Base-by-base conservation (phyloP, 257 asterid species). In the Nicotiana benthamiana region DNA sequence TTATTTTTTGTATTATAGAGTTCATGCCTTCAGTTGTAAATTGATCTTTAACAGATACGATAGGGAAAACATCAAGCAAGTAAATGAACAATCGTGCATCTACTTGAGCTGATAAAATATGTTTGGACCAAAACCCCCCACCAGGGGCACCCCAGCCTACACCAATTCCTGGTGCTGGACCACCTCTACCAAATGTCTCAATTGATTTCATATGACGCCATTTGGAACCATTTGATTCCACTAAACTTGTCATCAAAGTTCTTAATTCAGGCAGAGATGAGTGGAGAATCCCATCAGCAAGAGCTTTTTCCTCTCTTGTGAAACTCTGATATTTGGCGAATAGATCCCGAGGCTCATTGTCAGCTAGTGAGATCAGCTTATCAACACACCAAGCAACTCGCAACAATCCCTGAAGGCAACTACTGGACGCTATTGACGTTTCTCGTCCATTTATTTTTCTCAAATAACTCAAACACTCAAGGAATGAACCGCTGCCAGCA, bases 161-260 rank as follows among this genome's bases (percentile, higher is more conserved):
- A 66, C 97, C 97, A 75, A 92, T 91, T 65, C 98, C 99, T n/a
- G 99, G 99, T 75, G 99, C 92, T 67, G 97, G 98, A 65, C 98
- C 99, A 82, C 99, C 99, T 90, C 99, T 86, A 67, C 93, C 88
- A 64, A 92, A 96, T 24, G 75, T 81, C 89, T 92, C 98, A 34
- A 90, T 78, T 13, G 86, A 82, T 81, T 80, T 90, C 80, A 87
- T 79, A 26, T 43, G 80, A 65, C 79, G 90, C 88, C 89, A 88
- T 77, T 86, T 90, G 11, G 66, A 82, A 80, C 60, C 77, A 65
- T 88, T 80, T 85, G 82, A 85, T 74, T 80, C 86, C 83, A 80
- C 83, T 65, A 85, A 82, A 83, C 74, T 86, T 12, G 87, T 83
- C 61, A 86, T 85, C 86, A 90, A 77, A 83, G 66, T 79, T 54